Percentiles rank a stretch among this genome's conserved stretches.
Evolutionary conservation across 2,329 filamentous ascomycete genomes (phyloP).

Genomic region (Microcyclospora pomicola): DNA sequence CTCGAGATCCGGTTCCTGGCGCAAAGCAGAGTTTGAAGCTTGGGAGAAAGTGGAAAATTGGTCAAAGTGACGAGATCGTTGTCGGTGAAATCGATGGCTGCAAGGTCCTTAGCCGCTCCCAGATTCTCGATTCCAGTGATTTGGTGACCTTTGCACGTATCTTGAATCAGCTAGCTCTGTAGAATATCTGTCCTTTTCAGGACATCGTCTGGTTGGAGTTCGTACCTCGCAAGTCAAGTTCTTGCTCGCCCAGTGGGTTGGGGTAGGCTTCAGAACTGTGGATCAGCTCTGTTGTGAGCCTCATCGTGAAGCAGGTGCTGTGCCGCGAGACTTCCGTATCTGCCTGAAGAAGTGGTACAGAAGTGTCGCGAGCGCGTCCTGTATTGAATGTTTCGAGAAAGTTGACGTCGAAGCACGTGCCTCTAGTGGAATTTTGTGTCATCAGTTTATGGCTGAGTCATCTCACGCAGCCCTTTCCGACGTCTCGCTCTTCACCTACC

Average conservation of each 20-base stretch:
- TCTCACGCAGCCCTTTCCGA: too few relatives aligned
- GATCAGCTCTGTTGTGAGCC: constrained; percentile 91
- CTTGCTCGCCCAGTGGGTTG: constrained; percentile 95
- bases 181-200: constrained; percentile 96
- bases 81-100: constrained; percentile 96
- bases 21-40: constrained; percentile 74
- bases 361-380: background rate
- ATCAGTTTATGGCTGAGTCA: background rate
- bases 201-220: constrained; percentile 26
- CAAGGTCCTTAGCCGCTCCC: constrained; percentile 91
- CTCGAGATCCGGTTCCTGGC: constrained; percentile 75
- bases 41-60: constrained; percentile 85
- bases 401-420: background rate
- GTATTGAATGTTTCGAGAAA: background rate
- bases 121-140: constrained; percentile 96
- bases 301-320: constrained; percentile 45
- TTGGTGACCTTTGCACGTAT: constrained; percentile 65
- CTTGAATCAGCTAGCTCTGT: constrained; percentile 36
- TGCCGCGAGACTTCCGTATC: background rate
- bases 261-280: constrained; percentile 91
- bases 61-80: constrained; percentile 84
- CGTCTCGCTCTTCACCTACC: too few relatives aligned
- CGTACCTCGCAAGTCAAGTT: constrained; percentile 99
- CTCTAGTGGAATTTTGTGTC: background rate
- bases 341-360: background rate